A percentile compares a stretch with the other conserved stretches of the same genome.
phyloP scores from a whole-genome alignment of 2,329 filamentous ascomycete species.

The Nothopassalora personata region DNA sequence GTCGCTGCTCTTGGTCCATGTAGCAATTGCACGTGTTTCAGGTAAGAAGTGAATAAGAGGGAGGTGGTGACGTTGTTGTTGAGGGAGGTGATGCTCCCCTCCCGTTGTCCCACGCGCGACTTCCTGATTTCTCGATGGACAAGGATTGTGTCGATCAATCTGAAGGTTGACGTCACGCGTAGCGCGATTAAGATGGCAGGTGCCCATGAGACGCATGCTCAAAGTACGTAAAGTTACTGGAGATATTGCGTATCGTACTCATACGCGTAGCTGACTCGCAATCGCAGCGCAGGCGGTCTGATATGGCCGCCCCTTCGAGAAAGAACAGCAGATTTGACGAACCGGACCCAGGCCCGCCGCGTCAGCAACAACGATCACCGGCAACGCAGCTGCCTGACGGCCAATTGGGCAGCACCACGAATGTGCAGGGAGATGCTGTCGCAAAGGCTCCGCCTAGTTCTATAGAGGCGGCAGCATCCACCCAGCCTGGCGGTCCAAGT shows the following conservation, averaged over 20 bases:
- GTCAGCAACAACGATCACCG: neutral
- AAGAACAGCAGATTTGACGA: conserved; percentile 24
- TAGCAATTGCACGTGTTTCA: neutral
- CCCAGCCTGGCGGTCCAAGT: neutral
- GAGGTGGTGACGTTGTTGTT: too few relatives aligned
- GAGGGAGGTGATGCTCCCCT: neutral
- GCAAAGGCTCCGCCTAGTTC: neutral
- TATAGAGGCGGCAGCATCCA: neutral
- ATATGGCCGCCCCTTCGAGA: conserved; percentile 22
- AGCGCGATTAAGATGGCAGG: conserved; percentile 6
- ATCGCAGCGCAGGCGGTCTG: neutral
- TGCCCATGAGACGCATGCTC: conserved; percentile 1
- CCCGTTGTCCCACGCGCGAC: neutral
- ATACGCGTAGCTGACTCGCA: neutral
- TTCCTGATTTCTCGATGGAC: neutral
- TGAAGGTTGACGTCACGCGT: neutral
- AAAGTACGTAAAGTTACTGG: neutral
- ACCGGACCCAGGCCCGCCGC: conserved; percentile 7
- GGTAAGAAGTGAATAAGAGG: neutral
- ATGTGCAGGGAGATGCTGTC: neutral
- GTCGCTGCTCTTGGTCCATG: too few relatives aligned
- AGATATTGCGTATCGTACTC: neutral
- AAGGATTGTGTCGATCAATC: neutral
- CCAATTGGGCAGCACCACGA: conserved; percentile 13
- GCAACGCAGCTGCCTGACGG: neutral